Evolutionary conservation across 306 rosid genomes (phyloP).

Genomic region (Herpetospermum pedunculosum): DNA sequence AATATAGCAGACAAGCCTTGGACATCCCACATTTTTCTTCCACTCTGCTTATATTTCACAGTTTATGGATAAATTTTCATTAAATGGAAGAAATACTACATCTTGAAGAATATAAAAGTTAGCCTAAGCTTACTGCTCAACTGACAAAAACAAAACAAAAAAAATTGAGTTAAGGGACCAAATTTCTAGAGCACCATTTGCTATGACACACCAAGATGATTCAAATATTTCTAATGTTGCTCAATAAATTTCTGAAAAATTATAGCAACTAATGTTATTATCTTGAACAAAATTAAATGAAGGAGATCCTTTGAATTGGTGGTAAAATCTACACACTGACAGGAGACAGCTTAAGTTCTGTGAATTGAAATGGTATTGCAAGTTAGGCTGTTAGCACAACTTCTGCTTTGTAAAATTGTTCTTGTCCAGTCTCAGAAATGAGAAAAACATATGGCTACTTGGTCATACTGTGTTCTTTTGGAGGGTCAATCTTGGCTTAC

Average conservation of each 20-base stretch:
- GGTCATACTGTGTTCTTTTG: background rate
- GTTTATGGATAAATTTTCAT: background rate
- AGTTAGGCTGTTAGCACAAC: background rate
- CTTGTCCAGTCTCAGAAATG: background rate
- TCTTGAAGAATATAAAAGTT: background rate
- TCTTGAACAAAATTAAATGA: too few species aligned
- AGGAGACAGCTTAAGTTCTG: background rate
- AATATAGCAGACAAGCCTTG: too few species aligned
- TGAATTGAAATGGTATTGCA: too few species aligned
- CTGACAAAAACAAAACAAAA: too few species aligned
- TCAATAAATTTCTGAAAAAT: background rate
- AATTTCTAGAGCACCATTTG: background rate
- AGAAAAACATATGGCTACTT: background rate
- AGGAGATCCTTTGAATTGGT: background rate
- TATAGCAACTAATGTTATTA: too few species aligned
- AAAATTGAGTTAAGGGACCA: background rate
- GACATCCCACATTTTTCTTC: background rate
- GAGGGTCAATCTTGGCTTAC: background rate
- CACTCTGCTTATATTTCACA: background rate
- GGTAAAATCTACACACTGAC: background rate
- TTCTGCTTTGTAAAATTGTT: background rate
- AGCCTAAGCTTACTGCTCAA: background rate
- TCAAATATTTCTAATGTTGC: background rate
- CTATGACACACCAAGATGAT: background rate
- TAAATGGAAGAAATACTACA: background rate